Percentiles rank a stretch among this genome's conserved stretches.
Conservation (phyloP, 257 asterid genomes). For the Nicotiana sylvestris region DNA sequence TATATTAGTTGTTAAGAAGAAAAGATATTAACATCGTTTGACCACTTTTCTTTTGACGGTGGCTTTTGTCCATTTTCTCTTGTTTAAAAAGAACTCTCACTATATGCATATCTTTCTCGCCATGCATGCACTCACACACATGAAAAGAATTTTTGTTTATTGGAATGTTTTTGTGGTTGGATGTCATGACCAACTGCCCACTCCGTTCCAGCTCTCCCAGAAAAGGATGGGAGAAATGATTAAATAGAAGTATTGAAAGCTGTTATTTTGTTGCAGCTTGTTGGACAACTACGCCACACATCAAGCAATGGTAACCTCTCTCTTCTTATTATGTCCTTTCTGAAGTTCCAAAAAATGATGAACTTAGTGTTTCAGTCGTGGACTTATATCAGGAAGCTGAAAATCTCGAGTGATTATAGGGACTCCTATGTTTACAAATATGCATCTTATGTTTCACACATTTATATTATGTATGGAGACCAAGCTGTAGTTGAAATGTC, state of each 20-base stretch:
- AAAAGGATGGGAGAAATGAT: neutral
- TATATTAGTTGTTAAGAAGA: neutral
- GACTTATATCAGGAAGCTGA: neutral
- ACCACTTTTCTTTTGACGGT: neutral
- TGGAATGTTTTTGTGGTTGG: neutral
- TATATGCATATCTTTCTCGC: neutral
- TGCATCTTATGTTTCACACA: neutral
- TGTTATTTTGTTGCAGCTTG: conserved; percentile 62
- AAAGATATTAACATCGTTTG: neutral
- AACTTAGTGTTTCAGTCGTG: neutral
- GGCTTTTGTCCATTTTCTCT: neutral
- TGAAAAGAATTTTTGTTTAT: neutral
- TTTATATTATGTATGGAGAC: neutral
- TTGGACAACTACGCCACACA: conserved; percentile 77
- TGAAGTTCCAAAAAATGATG: neutral
- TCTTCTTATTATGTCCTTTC: neutral
- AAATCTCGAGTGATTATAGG: neutral
- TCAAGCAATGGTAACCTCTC: conserved; percentile 62
- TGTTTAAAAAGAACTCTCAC: neutral
- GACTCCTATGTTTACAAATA: neutral
- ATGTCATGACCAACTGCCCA: neutral
- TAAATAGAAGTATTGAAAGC: neutral
- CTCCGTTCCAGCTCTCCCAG: neutral
- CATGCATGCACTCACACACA: neutral
- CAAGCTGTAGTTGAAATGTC: neutral